These are phyloP conservation scores for Tuber melanosporum DNA, from an alignment of 495 filamentous ascomycete species.

Conservation along the genomic window DNA sequence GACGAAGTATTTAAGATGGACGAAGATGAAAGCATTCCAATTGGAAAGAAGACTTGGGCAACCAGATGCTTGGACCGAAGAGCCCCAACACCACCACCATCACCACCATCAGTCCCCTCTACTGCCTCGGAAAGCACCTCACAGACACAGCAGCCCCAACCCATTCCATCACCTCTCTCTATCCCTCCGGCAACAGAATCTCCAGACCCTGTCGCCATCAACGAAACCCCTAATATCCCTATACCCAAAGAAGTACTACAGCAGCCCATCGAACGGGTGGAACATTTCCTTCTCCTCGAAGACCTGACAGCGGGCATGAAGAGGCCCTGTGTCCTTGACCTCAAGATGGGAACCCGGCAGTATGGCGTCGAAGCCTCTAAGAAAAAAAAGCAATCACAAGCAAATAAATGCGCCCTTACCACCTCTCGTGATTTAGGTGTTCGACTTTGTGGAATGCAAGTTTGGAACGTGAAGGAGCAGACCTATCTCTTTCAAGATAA, in stretches of 20 bases:
- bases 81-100: slow-evolving; percentile 19
- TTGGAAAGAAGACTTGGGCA: slow-evolving; percentile 38
- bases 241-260: slow-evolving; percentile 43
- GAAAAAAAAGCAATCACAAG: slow-evolving; percentile 88
- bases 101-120: background rate
- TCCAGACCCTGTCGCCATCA: slow-evolving; percentile 48
- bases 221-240: slow-evolving; percentile 67
- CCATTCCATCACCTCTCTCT: background rate
- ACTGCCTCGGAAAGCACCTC: slow-evolving; percentile 23
- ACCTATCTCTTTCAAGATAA: slow-evolving; percentile 90
- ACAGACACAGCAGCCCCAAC: slow-evolving; percentile 15
- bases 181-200: slow-evolving; percentile 2
- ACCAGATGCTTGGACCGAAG: slow-evolving; percentile 35
- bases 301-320: slow-evolving; percentile 96
- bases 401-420: slow-evolving; percentile 82
- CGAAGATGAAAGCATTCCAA: slow-evolving; percentile 32
- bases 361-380: slow-evolving; percentile 90
- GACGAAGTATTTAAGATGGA: slow-evolving; percentile 73
- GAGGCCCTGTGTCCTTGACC: slow-evolving; percentile 87
- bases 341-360: slow-evolving; percentile 99
- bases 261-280: slow-evolving; percentile 61
- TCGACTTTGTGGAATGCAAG: slow-evolving; percentile 89
- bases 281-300: slow-evolving; percentile 92
- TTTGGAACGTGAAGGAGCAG: slow-evolving; percentile 80
- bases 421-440: slow-evolving; percentile 89